Evolutionary conservation across 164 flowering plant genomes (phyloP).

Genomic region (Kalanchoe fedtschenkoi): DNA sequence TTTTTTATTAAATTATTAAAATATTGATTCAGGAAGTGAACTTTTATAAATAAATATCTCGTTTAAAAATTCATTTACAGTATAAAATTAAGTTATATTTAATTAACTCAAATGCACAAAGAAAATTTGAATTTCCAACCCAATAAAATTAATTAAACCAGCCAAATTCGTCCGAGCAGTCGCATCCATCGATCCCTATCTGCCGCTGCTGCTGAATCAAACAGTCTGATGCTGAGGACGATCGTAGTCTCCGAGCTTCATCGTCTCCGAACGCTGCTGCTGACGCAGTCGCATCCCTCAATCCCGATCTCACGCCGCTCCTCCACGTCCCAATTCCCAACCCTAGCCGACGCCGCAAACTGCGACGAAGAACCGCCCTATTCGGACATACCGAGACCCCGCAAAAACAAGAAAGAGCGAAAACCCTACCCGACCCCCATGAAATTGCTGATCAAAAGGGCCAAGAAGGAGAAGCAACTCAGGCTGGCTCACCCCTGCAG

Average conservation of each 20-base stretch:
- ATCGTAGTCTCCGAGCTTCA: not conserved
- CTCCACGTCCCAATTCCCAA: not conserved
- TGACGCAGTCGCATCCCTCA: not conserved
- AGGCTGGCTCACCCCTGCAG: constrained; percentile 42
- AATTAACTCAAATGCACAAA: too few relatives aligned
- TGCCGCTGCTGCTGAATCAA: too few relatives aligned
- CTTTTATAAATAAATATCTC: too few relatives aligned
- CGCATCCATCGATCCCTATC: too few relatives aligned
- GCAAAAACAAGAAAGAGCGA: constrained; percentile 35
- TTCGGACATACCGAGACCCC: constrained; percentile 46
- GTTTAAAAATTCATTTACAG: too few relatives aligned
- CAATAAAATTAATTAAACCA: too few relatives aligned
- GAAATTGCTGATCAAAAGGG: constrained; percentile 49
- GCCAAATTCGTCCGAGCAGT: too few relatives aligned
- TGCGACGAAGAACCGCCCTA: constrained; percentile 25
- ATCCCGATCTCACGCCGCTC: not conserved
- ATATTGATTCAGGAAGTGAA: too few relatives aligned
- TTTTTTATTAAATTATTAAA: too few relatives aligned
- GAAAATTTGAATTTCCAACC: too few relatives aligned
- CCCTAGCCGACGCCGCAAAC: not conserved
- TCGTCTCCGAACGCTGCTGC: not conserved
- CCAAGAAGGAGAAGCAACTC: constrained; percentile 39
- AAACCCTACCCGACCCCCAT: constrained; percentile 70
- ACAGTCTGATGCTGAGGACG: not conserved
- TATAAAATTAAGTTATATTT: too few relatives aligned